Evolutionary conservation across 202 grass and related monocot species (phyloP).

Genomic region (Dendrocalamus latiflorus): DNA sequence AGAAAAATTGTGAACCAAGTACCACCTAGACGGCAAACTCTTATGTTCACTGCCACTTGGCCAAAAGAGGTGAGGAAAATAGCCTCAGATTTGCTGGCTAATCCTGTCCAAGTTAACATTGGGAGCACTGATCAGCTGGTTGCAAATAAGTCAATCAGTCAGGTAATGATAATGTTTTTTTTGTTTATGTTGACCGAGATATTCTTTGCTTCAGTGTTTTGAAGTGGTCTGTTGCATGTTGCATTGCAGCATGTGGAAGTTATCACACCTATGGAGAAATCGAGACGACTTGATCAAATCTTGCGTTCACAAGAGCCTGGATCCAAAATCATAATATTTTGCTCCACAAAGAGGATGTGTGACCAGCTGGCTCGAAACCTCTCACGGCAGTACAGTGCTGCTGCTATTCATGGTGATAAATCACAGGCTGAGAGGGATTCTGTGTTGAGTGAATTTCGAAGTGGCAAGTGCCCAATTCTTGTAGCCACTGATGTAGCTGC

Average conservation of each 20-base stretch:
- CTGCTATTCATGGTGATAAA: conserved; percentile 97
- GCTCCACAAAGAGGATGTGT: conserved; percentile 98
- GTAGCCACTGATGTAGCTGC: conserved; percentile 97
- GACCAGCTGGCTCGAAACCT: conserved; percentile 68
- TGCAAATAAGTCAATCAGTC: conserved; percentile 92
- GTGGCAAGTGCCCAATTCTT: conserved; percentile 61
- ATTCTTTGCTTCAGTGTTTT: conserved; percentile 23
- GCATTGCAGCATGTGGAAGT: conserved; percentile 72
- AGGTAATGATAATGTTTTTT: conserved; percentile 36
- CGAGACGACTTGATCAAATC: conserved; percentile 77
- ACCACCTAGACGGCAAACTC: conserved; percentile 63
- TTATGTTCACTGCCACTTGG: conserved; percentile 98
- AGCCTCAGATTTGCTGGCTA: conserved; percentile 67
- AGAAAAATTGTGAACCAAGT: conserved; percentile 86
- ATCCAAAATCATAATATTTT: conserved; percentile 92
- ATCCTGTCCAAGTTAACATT: conserved; percentile 87
- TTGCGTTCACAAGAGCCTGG: conserved; percentile 69
- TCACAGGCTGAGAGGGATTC: conserved; percentile 90
- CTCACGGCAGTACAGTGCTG: conserved; percentile 52
- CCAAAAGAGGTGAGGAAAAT: conserved; percentile 76
- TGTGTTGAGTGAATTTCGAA: conserved; percentile 76
- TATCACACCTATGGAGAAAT: conserved; percentile 64
- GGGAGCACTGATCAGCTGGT: conserved; percentile 71
- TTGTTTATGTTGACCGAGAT: not conserved
- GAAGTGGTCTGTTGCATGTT: conserved; percentile 15